These are phyloP conservation scores for Cercophora newfieldiana DNA, from an alignment of 495 filamentous ascomycete genomes.

Conservation along the genomic window DNA sequence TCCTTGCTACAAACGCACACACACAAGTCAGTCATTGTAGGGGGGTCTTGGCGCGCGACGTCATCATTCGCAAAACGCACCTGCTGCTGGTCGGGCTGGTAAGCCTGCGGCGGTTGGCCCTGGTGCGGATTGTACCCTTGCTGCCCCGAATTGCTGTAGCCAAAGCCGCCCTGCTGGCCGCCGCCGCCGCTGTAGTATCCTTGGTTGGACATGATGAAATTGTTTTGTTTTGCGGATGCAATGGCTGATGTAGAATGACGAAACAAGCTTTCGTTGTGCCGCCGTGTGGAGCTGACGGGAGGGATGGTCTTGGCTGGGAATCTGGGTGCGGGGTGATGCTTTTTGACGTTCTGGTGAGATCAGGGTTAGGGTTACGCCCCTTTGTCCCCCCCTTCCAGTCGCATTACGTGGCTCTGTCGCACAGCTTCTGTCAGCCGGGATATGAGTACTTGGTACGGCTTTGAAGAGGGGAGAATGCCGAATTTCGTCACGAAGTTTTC, in stretches of 20 bases:
- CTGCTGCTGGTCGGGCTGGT: constrained; percentile 7
- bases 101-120: constrained; percentile 6
- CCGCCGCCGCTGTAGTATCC: constrained; percentile 4
- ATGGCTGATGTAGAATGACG: constrained; percentile 1
- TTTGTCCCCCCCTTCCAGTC: too few species aligned
- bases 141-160: constrained; percentile 6
- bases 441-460: too few species aligned
- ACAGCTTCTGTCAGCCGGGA: too few species aligned
- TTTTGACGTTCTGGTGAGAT: neutral
- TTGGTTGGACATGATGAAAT: constrained; percentile 2
- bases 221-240: neutral
- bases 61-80: neutral
- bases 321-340: neutral
- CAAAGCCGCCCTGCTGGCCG: constrained; percentile 1
- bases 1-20: neutral
- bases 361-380: neutral
- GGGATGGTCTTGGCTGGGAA: neutral
- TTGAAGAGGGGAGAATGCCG: too few species aligned
- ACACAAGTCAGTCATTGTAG: neutral
- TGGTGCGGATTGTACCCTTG: constrained; percentile 3
- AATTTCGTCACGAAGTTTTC: too few species aligned
- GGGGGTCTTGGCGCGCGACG: constrained; percentile 2
- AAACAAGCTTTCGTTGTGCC: neutral
- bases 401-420: too few species aligned
- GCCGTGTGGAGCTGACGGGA: neutral